Conservation (phyloP, 192 early-diverging fungal genomes). For the Backusella sp. region DNA sequence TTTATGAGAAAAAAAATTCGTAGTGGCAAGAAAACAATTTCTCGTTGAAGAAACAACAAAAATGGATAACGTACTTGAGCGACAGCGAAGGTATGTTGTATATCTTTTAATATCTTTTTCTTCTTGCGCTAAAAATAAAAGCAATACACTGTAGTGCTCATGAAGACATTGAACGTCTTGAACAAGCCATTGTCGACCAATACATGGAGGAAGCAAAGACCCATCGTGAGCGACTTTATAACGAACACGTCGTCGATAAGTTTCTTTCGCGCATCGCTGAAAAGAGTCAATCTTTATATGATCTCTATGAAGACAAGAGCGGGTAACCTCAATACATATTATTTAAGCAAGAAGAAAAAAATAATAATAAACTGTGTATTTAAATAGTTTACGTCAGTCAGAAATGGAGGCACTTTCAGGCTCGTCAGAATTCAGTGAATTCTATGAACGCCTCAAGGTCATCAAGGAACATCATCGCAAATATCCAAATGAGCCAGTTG, state of each 20-base stretch:
- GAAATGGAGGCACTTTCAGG: conserved; percentile 74
- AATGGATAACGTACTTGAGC: conserved; percentile 69
- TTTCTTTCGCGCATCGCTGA: conserved; percentile 70
- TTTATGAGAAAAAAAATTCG: no score
- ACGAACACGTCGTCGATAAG: conserved; percentile 76
- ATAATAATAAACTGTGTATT: background rate
- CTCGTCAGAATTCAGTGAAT: conserved; percentile 73
- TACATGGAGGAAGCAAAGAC: conserved; percentile 73
- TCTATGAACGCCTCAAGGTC: conserved; percentile 78
- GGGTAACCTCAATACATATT: conserved; percentile 47
- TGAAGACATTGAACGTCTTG: conserved; percentile 93
- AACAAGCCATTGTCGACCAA: conserved; percentile 82
- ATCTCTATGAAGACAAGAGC: conserved; percentile 70
- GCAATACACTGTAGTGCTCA: conserved; percentile 50
- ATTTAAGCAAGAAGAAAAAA: background rate
- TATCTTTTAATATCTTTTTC: background rate
- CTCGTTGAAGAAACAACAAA: background rate
- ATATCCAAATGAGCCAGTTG: conserved; percentile 73
- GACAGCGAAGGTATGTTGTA: conserved; percentile 52
- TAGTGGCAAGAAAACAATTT: no score
- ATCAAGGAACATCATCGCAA: conserved; percentile 81
- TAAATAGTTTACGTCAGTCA: conserved; percentile 54
- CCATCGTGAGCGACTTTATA: conserved; percentile 78
- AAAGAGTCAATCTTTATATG: conserved; percentile 59
- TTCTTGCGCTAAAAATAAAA: background rate